Evolutionary conservation across 805 yeast genomes (phyloP).

Genomic region (Pichia scutulata): DNA sequence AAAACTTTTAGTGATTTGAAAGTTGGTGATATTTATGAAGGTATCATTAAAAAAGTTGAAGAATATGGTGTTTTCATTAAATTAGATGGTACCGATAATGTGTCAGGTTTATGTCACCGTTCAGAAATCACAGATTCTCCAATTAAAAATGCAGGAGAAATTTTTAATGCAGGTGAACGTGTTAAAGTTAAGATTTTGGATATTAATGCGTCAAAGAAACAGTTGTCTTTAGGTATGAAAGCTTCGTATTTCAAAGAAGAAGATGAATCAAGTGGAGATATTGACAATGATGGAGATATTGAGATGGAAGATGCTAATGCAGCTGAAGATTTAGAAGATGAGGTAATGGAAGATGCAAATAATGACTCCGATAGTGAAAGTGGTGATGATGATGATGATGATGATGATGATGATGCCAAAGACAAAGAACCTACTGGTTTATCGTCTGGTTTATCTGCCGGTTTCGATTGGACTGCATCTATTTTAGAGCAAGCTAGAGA

Average conservation of each 20-base stretch:
- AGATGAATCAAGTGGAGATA: conserved; percentile 2
- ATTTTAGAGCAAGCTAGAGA: conserved; percentile 74
- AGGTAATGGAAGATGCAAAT: conserved; percentile 16
- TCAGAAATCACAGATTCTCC: conserved; percentile 71
- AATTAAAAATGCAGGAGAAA: conserved; percentile 47
- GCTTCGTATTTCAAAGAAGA: conserved; percentile 65
- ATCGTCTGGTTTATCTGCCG: conserved; percentile 63
- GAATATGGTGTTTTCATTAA: conserved; percentile 90
- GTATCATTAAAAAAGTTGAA: conserved; percentile 66
- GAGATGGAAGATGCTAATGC: conserved; percentile 24
- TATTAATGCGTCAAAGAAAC: conserved; percentile 57
- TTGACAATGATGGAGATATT: conserved; percentile 23
- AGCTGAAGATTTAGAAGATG: conserved; percentile 29
- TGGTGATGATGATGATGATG: conserved; percentile 17
- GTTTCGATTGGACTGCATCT: conserved; percentile 95
- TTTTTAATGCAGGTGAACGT: conserved; percentile 84
- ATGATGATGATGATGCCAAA: conserved; percentile 16
- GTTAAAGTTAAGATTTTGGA: conserved; percentile 77
- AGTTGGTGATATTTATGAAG: conserved; percentile 67
- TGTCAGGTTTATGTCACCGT: conserved; percentile 83
- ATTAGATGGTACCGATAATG: conserved; percentile 62
- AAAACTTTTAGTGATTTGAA: conserved; percentile 61
- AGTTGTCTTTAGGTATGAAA: conserved; percentile 85
- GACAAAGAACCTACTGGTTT: conserved; percentile 21
- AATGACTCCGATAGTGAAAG: conserved; percentile 10